A percentile compares a stretch with the other conserved stretches of the same genome.
Evolutionary conservation across 305 asterid genomes (phyloP).

Genomic region (Plantago rigida): DNA sequence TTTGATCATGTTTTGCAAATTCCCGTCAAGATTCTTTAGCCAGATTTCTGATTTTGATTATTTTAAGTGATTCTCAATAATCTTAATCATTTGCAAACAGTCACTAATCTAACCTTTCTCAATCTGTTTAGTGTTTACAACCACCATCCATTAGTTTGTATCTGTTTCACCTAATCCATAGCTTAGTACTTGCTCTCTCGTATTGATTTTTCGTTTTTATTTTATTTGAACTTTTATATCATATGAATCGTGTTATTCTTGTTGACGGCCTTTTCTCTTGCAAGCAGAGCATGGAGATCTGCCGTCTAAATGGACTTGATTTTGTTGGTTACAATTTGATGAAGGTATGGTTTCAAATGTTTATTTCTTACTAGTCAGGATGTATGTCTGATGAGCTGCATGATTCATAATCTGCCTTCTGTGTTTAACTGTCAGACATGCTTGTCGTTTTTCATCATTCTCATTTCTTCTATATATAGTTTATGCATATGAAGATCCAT

Average conservation of each 20-base stretch:
- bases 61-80: too few relatives aligned
- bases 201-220: background rate
- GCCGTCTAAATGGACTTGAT: slow-evolving; percentile 81
- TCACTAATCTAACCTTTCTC: slow-evolving; percentile 6
- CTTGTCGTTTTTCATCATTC: too few relatives aligned
- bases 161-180: too few relatives aligned
- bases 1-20: too few relatives aligned
- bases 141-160: too few relatives aligned
- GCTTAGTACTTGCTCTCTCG: too few relatives aligned
- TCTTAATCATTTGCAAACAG: too few relatives aligned
- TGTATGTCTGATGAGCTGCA: slow-evolving; percentile 12
- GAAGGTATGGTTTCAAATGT: slow-evolving; percentile 51
- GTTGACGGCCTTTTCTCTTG: slow-evolving; percentile 21
- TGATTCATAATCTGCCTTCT: slow-evolving; percentile 10
- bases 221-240: background rate
- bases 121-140: too few relatives aligned
- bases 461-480: slow-evolving; percentile 12
- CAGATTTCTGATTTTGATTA: too few relatives aligned
- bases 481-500: slow-evolving; percentile 23
- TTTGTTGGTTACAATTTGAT: slow-evolving; percentile 52
- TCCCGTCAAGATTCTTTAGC: too few relatives aligned
- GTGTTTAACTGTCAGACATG: background rate
- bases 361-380: slow-evolving; percentile 16
- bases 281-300: slow-evolving; percentile 84
- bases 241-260: slow-evolving; percentile 14